Percentiles rank a stretch among this genome's conserved stretches.
Conservation (phyloP, 108 stramenopile genomes). For the Fragilaria crotonensis region DNA sequence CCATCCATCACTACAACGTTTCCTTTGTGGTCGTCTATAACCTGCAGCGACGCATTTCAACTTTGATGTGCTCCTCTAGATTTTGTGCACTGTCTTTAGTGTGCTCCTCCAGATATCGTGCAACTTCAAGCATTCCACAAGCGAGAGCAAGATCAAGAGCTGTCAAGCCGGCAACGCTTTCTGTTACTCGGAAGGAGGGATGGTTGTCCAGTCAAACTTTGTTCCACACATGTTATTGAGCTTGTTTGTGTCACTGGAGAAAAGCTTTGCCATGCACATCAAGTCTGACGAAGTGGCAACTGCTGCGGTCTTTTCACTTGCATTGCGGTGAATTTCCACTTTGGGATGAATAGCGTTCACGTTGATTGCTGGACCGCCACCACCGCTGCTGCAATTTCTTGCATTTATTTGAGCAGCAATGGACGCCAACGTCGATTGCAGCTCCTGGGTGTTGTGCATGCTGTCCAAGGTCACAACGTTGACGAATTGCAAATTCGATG, state of each 20-base stretch:
- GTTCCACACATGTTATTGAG: background rate
- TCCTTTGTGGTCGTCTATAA: too few species aligned
- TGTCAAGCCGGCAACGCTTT: too few species aligned
- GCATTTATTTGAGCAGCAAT: background rate
- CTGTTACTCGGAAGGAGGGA: too few species aligned
- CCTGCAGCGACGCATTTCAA: too few species aligned
- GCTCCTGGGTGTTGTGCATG: background rate
- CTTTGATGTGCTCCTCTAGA: too few species aligned
- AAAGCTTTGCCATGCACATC: background rate
- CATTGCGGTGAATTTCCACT: background rate
- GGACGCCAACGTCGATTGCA: background rate
- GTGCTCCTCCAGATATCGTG: too few species aligned
- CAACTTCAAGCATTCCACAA: too few species aligned
- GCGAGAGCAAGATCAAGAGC: too few species aligned
- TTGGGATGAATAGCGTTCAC: background rate
- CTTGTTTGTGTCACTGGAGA: background rate
- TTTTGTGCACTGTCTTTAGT: too few species aligned
- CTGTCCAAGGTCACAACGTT: constrained; percentile 1
- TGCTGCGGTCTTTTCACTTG: background rate
- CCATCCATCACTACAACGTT: too few species aligned
- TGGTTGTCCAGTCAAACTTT: constrained; percentile 2
- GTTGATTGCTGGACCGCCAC: background rate
- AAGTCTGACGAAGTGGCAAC: background rate
- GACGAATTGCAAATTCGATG: constrained; percentile 4
- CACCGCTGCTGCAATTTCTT: background rate